Conservation (phyloP, 805 yeast species). For the Suhomyces faveliae region DNA sequence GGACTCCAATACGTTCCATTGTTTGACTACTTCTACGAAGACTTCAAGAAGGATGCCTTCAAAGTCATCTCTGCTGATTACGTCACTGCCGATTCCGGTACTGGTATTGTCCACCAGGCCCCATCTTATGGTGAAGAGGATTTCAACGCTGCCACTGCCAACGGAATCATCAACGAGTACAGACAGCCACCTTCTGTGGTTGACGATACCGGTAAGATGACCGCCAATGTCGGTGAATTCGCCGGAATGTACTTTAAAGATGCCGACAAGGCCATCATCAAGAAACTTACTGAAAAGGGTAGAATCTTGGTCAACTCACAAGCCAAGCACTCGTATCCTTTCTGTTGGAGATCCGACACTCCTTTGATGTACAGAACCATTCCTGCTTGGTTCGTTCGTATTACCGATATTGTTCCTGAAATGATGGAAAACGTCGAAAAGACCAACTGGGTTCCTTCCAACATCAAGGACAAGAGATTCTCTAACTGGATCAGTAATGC, state of each 20-base stretch:
- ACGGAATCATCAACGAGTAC: slow-evolving; percentile 71
- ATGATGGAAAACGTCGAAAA: slow-evolving; percentile 82
- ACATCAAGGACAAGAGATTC: slow-evolving; percentile 91
- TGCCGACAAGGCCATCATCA: slow-evolving; percentile 90
- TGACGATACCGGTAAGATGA: slow-evolving; percentile 88
- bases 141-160: slow-evolving; percentile 74
- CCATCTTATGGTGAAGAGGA: slow-evolving; percentile 99
- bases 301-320: slow-evolving; percentile 74
- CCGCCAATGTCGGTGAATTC: slow-evolving; percentile 69
- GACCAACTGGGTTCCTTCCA: slow-evolving; percentile 93
- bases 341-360: slow-evolving; percentile 99
- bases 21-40: slow-evolving; percentile 75
- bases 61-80: slow-evolving; percentile 78
- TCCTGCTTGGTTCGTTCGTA: slow-evolving; percentile 98
- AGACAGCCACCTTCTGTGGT: slow-evolving; percentile 87
- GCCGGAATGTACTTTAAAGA: slow-evolving; percentile 89
- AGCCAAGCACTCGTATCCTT: slow-evolving; percentile 94
- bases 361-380: slow-evolving; percentile 95
- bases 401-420: slow-evolving; percentile 81
- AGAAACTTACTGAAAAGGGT: slow-evolving; percentile 74
- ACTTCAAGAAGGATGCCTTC: slow-evolving; percentile 76
- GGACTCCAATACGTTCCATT: slow-evolving; percentile 82
- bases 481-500: slow-evolving; percentile 98
- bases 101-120: slow-evolving; percentile 98
- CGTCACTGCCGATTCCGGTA: slow-evolving; percentile 93